Percentiles rank a stretch among this genome's conserved stretches.
Conservation (phyloP, 148 eudicot species). For the Suaeda aralocaspica region DNA sequence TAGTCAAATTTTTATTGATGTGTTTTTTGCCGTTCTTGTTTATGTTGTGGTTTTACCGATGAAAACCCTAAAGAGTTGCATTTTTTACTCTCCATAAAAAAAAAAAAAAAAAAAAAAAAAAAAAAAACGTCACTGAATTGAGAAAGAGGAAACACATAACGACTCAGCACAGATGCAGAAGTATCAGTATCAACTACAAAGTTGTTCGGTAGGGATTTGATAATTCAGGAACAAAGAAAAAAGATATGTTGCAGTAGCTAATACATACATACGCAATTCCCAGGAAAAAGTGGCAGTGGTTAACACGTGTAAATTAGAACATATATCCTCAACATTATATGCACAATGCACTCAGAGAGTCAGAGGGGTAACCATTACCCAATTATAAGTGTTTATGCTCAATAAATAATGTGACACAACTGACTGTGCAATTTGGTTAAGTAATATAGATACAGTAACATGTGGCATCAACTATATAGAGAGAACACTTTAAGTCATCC, state of each 20-base stretch:
- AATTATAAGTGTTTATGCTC: background rate
- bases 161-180: background rate
- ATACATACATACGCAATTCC: too few relatives aligned
- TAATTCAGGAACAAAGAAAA: background rate
- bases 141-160: background rate
- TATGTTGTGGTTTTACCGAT: too few relatives aligned
- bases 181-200: background rate
- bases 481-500: too few relatives aligned
- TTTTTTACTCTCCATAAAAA: constrained; percentile 7
- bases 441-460: background rate
- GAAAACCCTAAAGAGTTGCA: too few relatives aligned
- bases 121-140: background rate
- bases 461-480: background rate
- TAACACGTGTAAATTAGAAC: background rate
- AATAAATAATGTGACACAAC: background rate
- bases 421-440: background rate
- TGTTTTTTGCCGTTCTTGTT: too few relatives aligned
- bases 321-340: background rate
- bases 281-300: background rate
- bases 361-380: background rate
- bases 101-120: background rate
- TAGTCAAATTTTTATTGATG: too few relatives aligned
- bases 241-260: too few relatives aligned
- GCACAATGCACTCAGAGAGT: background rate
- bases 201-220: background rate